Evolutionary conservation across 2,329 filamentous ascomycete species (phyloP).

Genomic region (Beauveria sp.): DNA sequence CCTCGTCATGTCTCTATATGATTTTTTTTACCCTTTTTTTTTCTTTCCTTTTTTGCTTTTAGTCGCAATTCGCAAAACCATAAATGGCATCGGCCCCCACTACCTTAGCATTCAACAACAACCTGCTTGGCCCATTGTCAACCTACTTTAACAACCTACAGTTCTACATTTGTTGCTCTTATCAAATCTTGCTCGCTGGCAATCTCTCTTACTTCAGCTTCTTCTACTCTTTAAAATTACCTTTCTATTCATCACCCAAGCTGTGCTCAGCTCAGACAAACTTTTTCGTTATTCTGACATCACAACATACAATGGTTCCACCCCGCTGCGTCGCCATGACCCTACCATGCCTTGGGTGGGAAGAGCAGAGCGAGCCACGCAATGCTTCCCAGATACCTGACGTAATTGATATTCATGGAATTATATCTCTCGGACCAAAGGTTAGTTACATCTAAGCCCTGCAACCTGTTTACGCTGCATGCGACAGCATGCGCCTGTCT

Average conservation of each 20-base stretch:
- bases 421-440: constrained; percentile 9
- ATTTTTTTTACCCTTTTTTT: not conserved
- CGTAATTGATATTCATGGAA: not conserved
- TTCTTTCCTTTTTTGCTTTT: constrained; percentile 5
- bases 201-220: not conserved
- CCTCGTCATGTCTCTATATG: constrained; percentile 9
- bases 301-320: constrained; percentile 6
- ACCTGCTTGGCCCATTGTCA: constrained; percentile 1
- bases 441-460: not conserved
- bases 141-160: not conserved
- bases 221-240: not conserved
- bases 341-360: not conserved
- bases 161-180: not conserved
- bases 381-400: not conserved
- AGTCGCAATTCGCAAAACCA: constrained; percentile 20
- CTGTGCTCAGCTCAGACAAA: not conserved
- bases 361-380: not conserved
- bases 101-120: constrained; percentile 5
- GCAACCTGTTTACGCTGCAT: not conserved
- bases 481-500: constrained; percentile 2
- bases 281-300: not conserved
- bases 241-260: not conserved
- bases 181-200: not conserved
- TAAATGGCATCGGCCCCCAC: constrained; percentile 27
- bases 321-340: not conserved